phyloP scores from a whole-genome alignment of 192 early-diverging fungal genomes.

The Funneliformis mosseae region DNA sequence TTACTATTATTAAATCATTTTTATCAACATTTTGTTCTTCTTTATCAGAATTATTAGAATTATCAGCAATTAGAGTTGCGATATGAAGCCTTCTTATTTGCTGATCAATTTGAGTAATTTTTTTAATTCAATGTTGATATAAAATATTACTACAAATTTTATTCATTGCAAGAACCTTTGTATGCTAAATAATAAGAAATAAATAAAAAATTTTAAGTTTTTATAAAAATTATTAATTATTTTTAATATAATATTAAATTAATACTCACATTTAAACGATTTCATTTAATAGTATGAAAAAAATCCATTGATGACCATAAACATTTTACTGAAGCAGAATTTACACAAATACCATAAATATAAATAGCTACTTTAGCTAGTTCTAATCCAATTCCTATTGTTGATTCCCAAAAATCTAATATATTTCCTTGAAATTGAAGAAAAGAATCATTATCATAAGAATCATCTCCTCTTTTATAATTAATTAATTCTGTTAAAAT shows the following conservation, averaged over 20 bases:
- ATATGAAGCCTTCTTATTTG: too few species aligned
- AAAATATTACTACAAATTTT: too few species aligned
- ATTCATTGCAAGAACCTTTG: too few species aligned
- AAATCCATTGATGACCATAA: background rate
- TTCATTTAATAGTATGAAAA: background rate
- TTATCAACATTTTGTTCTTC: too few species aligned
- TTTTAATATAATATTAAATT: background rate
- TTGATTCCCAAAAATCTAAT: background rate
- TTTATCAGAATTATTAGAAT: too few species aligned
- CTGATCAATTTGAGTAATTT: too few species aligned
- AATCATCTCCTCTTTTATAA: background rate
- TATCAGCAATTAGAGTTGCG: too few species aligned
- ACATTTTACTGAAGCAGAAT: background rate
- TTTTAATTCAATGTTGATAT: too few species aligned
- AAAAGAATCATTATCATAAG: constrained; percentile 7
- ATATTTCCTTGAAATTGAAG: background rate
- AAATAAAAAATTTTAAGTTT: too few species aligned
- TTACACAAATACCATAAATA: background rate
- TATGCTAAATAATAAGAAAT: too few species aligned
- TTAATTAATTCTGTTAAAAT: constrained; percentile 4
- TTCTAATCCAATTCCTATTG: background rate
- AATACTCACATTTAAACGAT: background rate
- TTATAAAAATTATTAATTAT: too few species aligned
- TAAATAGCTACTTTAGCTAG: background rate
- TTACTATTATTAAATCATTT: too few species aligned